Evolutionary conservation across 805 yeast species (phyloP).

Genomic region (Pichia eremophila): DNA sequence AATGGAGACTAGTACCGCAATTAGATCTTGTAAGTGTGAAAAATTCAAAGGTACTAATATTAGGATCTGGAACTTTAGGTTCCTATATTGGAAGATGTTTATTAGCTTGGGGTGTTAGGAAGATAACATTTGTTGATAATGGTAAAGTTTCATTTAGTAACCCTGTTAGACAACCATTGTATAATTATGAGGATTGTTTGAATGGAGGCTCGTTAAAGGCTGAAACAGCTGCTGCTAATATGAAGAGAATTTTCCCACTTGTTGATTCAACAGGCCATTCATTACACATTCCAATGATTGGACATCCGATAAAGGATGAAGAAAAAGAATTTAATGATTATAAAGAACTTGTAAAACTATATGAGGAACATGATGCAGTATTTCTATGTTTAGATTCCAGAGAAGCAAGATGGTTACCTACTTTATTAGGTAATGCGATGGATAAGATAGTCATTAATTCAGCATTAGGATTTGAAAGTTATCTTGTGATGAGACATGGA

Average conservation of each 20-base stretch:
- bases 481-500: constrained; percentile 91
- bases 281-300: constrained; percentile 91
- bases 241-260: constrained; percentile 71
- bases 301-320: constrained; percentile 69
- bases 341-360: constrained; percentile 40
- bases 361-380: constrained; percentile 63
- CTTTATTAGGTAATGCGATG: constrained; percentile 61
- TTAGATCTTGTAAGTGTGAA: constrained; percentile 60
- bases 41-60: constrained; percentile 52
- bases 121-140: constrained; percentile 81
- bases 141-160: constrained; percentile 86
- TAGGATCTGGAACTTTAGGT: constrained; percentile 97
- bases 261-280: constrained; percentile 53
- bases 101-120: constrained; percentile 89
- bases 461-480: constrained; percentile 92
- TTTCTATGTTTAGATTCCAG: constrained; percentile 88
- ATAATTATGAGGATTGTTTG: constrained; percentile 69
- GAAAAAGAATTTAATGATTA: constrained; percentile 40
- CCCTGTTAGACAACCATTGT: constrained; percentile 92
- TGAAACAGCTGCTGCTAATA: constrained; percentile 59
- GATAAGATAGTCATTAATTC: constrained; percentile 78
- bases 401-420: constrained; percentile 97
- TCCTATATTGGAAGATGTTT: constrained; percentile 80
- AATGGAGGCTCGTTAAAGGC: constrained; percentile 76
- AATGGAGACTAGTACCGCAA: constrained; percentile 89